These are phyloP conservation scores for Sungouiozyma intestinalis DNA, from an alignment of 805 yeast genomes.

Conservation along the genomic window DNA sequence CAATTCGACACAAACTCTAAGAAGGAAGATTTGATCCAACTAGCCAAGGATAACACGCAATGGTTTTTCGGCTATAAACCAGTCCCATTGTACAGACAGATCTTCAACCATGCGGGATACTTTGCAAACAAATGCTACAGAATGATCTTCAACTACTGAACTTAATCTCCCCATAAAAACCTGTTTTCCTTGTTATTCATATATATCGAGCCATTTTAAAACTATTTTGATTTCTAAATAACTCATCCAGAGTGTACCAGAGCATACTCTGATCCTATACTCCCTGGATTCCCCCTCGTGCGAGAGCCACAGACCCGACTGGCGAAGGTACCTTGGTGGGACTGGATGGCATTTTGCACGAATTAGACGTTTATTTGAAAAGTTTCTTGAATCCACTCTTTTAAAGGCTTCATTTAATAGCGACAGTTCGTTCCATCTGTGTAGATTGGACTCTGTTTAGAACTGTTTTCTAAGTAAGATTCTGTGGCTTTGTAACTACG, in stretches of 20 bases:
- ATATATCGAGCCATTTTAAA: not conserved
- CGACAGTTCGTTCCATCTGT: not conserved
- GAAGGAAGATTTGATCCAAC: slow-evolving; percentile 29
- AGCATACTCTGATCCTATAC: not conserved
- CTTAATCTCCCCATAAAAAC: no score
- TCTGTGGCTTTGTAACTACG: no score
- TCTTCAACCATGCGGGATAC: slow-evolving; percentile 5
- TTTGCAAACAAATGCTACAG: not conserved
- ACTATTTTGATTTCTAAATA: not conserved
- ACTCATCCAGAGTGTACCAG: not conserved
- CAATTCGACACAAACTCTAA: slow-evolving; percentile 13
- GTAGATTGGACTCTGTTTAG: no score
- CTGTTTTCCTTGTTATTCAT: no score
- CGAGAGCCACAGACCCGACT: no score
- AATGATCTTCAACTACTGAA: not conserved
- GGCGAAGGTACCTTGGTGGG: no score
- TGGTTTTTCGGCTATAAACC: slow-evolving; percentile 25
- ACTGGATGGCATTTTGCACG: not conserved
- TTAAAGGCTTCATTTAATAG: not conserved
- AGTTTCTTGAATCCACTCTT: slow-evolving; percentile 2
- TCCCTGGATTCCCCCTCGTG: not conserved
- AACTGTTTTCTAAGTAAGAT: no score
- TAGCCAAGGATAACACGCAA: slow-evolving; percentile 34
- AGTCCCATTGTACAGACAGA: slow-evolving; percentile 21
- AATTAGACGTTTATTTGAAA: no score